Evolutionary conservation across 768 basidiomycete genomes (phyloP).

Genomic region (Guyanaporus albipodus): DNA sequence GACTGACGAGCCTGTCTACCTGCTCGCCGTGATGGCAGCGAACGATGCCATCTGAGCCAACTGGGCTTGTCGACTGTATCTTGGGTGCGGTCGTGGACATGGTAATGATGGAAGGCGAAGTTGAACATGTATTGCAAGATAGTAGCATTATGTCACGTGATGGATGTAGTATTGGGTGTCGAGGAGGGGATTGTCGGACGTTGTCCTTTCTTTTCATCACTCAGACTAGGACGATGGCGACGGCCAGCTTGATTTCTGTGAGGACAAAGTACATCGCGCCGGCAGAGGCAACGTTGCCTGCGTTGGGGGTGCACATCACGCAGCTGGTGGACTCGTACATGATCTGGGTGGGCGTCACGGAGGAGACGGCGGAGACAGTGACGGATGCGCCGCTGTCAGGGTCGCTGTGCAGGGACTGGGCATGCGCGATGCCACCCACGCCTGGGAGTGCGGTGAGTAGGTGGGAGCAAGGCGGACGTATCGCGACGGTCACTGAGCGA

Average conservation of each 20-base stretch:
- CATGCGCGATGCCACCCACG: constrained; percentile 69
- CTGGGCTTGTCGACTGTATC: constrained; percentile 19
- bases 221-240: constrained; percentile 3
- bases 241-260: constrained; percentile 35
- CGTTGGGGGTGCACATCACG: constrained; percentile 64
- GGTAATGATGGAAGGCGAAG: no score
- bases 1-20: constrained; percentile 27
- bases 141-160: constrained; percentile 24
- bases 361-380: constrained; percentile 41
- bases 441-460: constrained; percentile 22
- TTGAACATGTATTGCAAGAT: no score
- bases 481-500: constrained; percentile 2
- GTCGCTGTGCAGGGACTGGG: constrained; percentile 70
- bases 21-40: constrained; percentile 34
- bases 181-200: no score
- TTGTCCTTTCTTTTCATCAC: no score
- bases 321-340: constrained; percentile 70
- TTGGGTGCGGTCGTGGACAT: background rate
- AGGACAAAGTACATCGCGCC: constrained; percentile 48
- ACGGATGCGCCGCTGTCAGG: constrained; percentile 51
- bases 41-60: constrained; percentile 30
- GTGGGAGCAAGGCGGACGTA: background rate
- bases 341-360: constrained; percentile 74
- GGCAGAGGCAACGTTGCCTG: constrained; percentile 48
- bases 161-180: no score